These are phyloP conservation scores for Trichaptum fuscoviolaceum DNA, from an alignment of 768 basidiomycete genomes.

Conservation along the genomic window DNA sequence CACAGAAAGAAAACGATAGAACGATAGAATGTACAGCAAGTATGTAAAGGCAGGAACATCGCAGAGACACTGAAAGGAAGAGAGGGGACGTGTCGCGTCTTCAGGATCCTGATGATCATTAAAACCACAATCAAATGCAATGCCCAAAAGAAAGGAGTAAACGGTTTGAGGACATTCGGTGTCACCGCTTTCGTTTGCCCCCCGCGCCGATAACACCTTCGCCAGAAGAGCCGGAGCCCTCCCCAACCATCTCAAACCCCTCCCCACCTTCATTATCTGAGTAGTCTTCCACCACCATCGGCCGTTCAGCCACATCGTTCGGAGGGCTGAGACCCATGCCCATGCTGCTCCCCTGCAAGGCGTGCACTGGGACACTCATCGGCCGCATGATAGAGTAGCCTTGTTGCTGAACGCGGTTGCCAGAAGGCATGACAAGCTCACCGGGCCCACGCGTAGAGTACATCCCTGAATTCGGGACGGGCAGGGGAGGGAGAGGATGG, in stretches of 20 bases:
- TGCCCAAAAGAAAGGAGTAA: background rate
- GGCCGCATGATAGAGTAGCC: background rate
- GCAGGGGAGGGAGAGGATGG: background rate
- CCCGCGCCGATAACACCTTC: slow-evolving; percentile 2
- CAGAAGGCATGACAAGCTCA: background rate
- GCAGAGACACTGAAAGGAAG: background rate
- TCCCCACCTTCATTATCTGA: background rate
- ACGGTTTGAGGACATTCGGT: background rate
- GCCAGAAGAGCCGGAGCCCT: background rate
- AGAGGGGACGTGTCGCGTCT: background rate
- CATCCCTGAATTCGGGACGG: background rate
- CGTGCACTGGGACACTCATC: background rate
- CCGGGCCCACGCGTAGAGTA: background rate
- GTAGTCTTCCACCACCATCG: slow-evolving; percentile 2
- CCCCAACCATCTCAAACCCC: background rate
- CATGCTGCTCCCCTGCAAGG: background rate
- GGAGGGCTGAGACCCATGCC: background rate
- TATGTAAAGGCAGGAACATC: background rate
- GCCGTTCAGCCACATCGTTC: background rate
- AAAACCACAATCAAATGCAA: background rate
- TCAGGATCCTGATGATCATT: background rate
- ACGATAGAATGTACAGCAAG: background rate
- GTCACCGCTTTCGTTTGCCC: slow-evolving; percentile 4
- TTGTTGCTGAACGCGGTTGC: background rate
- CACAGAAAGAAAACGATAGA: background rate